phyloP scores from a whole-genome alignment of 257 asterid species.

The Phtheirospermum japonicum region DNA sequence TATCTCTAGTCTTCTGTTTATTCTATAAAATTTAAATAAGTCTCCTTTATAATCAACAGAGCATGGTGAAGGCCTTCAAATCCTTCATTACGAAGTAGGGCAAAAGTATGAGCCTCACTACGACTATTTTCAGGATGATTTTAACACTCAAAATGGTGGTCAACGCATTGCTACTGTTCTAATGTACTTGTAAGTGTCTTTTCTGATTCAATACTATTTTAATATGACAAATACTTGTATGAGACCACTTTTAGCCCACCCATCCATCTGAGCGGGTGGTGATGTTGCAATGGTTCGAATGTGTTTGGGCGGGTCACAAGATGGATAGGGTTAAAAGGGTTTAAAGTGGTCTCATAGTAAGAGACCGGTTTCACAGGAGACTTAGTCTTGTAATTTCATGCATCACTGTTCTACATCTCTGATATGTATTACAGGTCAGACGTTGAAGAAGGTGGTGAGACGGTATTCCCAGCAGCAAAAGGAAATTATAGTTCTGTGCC shows the following conservation, averaged over 20 bases:
- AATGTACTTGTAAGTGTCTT: constrained; percentile 82
- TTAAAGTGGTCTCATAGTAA: too few species aligned
- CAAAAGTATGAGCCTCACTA: constrained; percentile 95
- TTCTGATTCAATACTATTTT: constrained; percentile 21
- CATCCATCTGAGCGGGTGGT: too few species aligned
- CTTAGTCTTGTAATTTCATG: too few species aligned
- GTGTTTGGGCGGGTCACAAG: too few species aligned
- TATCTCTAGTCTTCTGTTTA: not conserved
- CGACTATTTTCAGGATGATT: constrained; percentile 88
- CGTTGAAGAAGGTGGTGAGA: constrained; percentile 99
- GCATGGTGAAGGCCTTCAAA: constrained; percentile 93
- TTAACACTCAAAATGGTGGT: constrained; percentile 84
- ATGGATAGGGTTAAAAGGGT: too few species aligned
- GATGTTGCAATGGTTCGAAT: too few species aligned
- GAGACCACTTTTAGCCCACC: too few species aligned
- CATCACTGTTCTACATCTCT: constrained; percentile 17
- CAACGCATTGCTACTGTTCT: constrained; percentile 96
- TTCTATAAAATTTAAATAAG: not conserved
- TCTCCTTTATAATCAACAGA: constrained; percentile 47
- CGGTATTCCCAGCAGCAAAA: constrained; percentile 90
- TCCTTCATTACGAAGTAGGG: constrained; percentile 96
- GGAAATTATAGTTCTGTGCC: constrained; percentile 84
- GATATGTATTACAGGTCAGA: constrained; percentile 67
- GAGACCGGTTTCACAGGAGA: too few species aligned
- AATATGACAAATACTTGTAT: too few species aligned